A percentile compares a stretch with the other conserved stretches of the same genome.
phyloP scores from a whole-genome alignment of 2,329 filamentous ascomycete species.

The Hypoxylon rubiginosum region DNA sequence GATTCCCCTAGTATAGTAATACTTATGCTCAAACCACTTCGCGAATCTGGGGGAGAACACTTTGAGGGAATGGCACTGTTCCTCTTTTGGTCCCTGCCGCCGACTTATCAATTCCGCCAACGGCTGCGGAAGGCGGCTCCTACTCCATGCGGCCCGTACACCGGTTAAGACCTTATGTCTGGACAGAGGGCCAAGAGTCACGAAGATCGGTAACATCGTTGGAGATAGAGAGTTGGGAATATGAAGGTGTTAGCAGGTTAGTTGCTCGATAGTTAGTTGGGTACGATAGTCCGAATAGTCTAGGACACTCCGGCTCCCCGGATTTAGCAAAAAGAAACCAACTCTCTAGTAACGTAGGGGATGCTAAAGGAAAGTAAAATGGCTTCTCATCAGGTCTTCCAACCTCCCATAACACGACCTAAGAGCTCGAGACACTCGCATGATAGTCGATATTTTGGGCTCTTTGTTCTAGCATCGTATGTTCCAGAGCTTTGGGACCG shows the following conservation, averaged over 20 bases:
- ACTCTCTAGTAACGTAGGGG: neutral
- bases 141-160: slow-evolving; percentile 42
- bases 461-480: slow-evolving; percentile 28
- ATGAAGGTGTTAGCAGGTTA: slow-evolving; percentile 5
- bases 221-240: slow-evolving; percentile 24
- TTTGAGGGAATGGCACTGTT: slow-evolving; percentile 40
- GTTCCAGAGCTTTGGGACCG: slow-evolving; percentile 38
- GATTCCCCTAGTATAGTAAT: slow-evolving; percentile 17
- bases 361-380: slow-evolving; percentile 10
- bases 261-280: slow-evolving; percentile 3
- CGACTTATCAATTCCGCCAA: slow-evolving; percentile 45
- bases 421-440: slow-evolving; percentile 29
- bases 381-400: slow-evolving; percentile 9
- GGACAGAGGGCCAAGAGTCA: slow-evolving; percentile 22
- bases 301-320: slow-evolving; percentile 1
- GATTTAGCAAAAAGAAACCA: slow-evolving; percentile 8
- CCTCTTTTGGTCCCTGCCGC: slow-evolving; percentile 48
- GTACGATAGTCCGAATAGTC: neutral
- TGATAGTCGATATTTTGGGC: slow-evolving; percentile 23
- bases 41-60: slow-evolving; percentile 48
- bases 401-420: slow-evolving; percentile 33
- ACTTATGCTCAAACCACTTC: slow-evolving; percentile 37
- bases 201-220: slow-evolving; percentile 20
- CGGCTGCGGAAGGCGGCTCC: slow-evolving; percentile 45
- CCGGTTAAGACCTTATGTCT: slow-evolving; percentile 21